A percentile compares a stretch with the other conserved stretches of the same genome.
These are phyloP conservation scores for Acorus calamus DNA, from an alignment of 106 monocot species.

Conservation along the genomic window DNA sequence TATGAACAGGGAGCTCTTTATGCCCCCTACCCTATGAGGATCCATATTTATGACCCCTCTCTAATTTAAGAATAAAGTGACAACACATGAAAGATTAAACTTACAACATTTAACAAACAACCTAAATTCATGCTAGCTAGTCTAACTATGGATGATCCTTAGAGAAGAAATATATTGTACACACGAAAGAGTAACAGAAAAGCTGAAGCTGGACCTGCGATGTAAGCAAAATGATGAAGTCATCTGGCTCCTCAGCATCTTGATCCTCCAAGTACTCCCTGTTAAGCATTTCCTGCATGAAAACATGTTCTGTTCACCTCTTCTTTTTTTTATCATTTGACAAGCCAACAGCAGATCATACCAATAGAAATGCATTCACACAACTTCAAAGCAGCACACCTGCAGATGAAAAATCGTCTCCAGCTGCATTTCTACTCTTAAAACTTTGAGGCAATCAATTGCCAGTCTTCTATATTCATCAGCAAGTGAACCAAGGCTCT, in stretches of 20 bases:
- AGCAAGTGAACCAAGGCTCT: slow-evolving; percentile 60
- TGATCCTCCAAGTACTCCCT: slow-evolving; percentile 92
- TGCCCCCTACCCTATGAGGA: no score
- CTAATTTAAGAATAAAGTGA: no score
- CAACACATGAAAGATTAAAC: no score
- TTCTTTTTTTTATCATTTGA: background rate
- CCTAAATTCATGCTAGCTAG: no score
- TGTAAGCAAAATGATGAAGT: slow-evolving; percentile 91
- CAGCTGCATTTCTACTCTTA: slow-evolving; percentile 93
- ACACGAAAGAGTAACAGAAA: no score
- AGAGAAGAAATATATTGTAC: no score
- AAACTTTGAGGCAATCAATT: slow-evolving; percentile 87
- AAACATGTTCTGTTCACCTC: background rate
- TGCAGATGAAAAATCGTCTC: slow-evolving; percentile 94
- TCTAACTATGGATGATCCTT: no score
- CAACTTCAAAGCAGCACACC: slow-evolving; percentile 21
- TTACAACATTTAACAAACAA: no score
- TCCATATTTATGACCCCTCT: no score
- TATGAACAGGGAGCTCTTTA: no score
- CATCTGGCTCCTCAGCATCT: slow-evolving; percentile 99
- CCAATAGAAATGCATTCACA: background rate
- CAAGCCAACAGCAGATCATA: background rate
- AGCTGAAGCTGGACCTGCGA: slow-evolving; percentile 43
- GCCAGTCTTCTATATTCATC: slow-evolving; percentile 86
- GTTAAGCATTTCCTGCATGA: slow-evolving; percentile 71